phyloP scores from a whole-genome alignment of 2,329 filamentous ascomycete species.

The Fusarium sp. region DNA sequence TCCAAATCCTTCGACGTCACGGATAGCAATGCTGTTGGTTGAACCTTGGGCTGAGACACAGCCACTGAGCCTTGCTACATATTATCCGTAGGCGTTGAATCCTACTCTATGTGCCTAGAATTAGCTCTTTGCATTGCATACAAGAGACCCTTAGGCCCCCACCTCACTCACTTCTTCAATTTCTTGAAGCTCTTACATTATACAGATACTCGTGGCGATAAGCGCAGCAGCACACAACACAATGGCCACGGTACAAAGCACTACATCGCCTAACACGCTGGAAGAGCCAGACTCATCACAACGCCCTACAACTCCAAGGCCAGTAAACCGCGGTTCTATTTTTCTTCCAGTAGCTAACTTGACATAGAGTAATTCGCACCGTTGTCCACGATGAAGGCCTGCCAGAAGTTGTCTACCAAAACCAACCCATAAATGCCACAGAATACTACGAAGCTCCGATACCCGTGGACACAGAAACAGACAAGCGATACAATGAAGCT shows the following conservation, averaged over 20 bases:
- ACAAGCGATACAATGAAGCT: conserved; percentile 8
- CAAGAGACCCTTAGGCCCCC: conserved; percentile 8
- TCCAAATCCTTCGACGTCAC: conserved; percentile 25
- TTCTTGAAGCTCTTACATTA: background rate
- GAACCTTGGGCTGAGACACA: conserved; percentile 8
- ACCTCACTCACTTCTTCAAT: background rate
- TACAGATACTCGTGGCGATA: no score
- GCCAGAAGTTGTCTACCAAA: conserved; percentile 31
- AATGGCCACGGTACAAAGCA: conserved; percentile 16
- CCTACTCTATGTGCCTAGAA: background rate
- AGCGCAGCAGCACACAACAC: background rate
- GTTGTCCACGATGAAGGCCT: conserved; percentile 33
- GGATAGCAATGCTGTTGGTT: background rate
- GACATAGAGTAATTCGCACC: conserved; percentile 11
- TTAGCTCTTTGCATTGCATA: conserved; percentile 4
- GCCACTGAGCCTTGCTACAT: conserved; percentile 5
- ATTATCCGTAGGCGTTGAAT: background rate
- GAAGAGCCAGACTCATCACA: background rate
- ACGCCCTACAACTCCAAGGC: conserved; percentile 2
- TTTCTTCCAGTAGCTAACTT: background rate
- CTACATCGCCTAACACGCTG: background rate
- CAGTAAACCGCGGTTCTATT: background rate
- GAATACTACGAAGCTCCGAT: conserved; percentile 31
- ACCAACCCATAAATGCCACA: background rate
- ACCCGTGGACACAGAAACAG: conserved; percentile 32